Conservation (phyloP, 805 yeast species). For the Yarrowia porcina region DNA sequence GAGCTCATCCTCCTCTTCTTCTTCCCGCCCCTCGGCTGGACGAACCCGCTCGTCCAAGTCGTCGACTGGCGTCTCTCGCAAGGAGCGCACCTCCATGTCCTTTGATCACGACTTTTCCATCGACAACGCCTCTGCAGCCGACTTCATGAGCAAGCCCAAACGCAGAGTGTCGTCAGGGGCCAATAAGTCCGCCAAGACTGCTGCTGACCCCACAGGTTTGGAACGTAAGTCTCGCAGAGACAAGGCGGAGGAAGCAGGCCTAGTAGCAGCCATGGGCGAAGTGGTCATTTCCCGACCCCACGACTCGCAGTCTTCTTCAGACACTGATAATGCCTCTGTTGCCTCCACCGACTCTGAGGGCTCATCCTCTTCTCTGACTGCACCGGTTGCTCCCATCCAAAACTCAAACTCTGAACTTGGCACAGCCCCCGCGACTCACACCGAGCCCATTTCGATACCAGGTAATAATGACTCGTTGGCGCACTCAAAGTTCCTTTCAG, state of each 20-base stretch:
- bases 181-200: conserved; percentile 1
- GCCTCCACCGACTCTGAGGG: background rate
- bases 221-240: conserved; percentile 15
- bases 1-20: background rate
- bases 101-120: conserved; percentile 21
- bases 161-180: conserved; percentile 8
- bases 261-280: conserved; percentile 14
- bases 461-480: conserved; percentile 8
- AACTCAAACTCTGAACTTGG: conserved; percentile 17
- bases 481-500: background rate
- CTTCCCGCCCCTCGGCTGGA: background rate
- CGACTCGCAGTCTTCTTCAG: background rate
- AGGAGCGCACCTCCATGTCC: conserved; percentile 18
- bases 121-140: conserved; percentile 23
- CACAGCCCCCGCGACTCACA: conserved; percentile 3
- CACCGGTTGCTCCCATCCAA: conserved; percentile 20
- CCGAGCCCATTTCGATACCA: conserved; percentile 19
- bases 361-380: background rate
- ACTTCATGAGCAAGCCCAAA: conserved; percentile 20
- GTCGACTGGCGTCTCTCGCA: background rate
- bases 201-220: background rate
- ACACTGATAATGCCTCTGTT: background rate
- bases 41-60: conserved; percentile 5
- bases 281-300: conserved; percentile 17
- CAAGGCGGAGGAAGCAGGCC: conserved; percentile 5